Evolutionary conservation across 108 stramenopile genomes (phyloP).

Genomic region (Cyclostephanos invisitatus): DNA sequence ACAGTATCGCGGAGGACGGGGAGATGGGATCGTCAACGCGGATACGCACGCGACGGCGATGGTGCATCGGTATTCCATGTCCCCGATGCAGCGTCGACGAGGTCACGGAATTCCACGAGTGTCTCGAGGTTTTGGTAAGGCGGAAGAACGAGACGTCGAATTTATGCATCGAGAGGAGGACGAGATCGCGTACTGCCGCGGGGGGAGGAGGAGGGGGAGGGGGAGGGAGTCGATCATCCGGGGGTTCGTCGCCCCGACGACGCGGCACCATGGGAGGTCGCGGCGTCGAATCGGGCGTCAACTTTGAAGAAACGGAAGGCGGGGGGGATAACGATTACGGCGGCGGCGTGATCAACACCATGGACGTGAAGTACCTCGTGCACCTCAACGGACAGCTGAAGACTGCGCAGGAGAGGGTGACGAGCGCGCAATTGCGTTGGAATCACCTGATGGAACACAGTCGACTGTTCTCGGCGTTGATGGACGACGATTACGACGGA

Average conservation of each 20-base stretch:
- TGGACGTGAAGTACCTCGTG: constrained; percentile 55
- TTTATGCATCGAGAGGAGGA: constrained; percentile 41
- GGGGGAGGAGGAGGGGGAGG: too few relatives aligned
- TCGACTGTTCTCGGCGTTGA: constrained; percentile 43
- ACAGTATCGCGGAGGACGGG: constrained; percentile 12
- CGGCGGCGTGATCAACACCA: constrained; percentile 19
- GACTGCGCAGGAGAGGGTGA: constrained; percentile 48
- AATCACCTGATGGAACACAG: constrained; percentile 42
- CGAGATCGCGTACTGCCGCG: constrained; percentile 8
- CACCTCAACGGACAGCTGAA: constrained; percentile 50
- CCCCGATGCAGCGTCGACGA: constrained; percentile 21
- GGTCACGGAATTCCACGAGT: constrained; percentile 36
- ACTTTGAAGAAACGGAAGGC: neutral
- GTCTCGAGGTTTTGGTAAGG: constrained; percentile 49
- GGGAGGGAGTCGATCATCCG: neutral
- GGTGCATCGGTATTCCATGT: constrained; percentile 3
- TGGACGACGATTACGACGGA: constrained; percentile 12
- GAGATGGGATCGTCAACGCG: constrained; percentile 13
- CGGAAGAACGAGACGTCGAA: constrained; percentile 47
- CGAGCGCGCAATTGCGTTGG: constrained; percentile 55
- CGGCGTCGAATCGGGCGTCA: constrained; percentile 20
- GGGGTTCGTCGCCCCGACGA: neutral
- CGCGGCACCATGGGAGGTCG: neutral
- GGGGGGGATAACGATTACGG: constrained; percentile 2
- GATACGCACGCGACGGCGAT: neutral